Evolutionary conservation across 225 moss, liverwort and hornwort species (phyloP), one percentile per base, ranked within the genome.

Genomic region (Bryoerythrophyllum caledonicum): DNA sequence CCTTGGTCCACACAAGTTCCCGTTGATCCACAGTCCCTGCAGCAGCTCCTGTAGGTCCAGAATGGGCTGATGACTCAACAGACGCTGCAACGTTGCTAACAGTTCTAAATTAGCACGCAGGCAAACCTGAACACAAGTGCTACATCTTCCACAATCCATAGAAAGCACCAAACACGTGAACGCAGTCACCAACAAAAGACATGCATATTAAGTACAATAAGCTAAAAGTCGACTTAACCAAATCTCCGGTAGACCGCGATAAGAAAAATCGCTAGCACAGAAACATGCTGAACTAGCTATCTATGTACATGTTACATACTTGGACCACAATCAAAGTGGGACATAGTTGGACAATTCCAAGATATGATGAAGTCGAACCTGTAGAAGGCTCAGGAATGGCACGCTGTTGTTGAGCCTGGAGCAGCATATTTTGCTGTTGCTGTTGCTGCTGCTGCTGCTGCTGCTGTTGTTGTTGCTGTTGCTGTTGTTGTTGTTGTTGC

Each of bases 321-420:
- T 26, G 38, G 41, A 74, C 21, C 69, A 63, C 27, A 46, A 70
- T 24, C 49, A 54, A 53, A 23, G 61, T 27, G 60, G 24, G 65
- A 35, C 67, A 72, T 56, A 68, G 11, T 52, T 63, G 30, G 58
- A 76, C 57, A 51, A 30, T 61, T 51, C 57, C 37, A 12, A 72
- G 11, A 73, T 24, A 59, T 23, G 40, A 17, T 74, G 41, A 51
- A 53, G 52, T 7, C 63, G 10, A 84, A 91, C 91, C 93, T 71
- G 90, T 89, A 56, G 91, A 91, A 68, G 91, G 82, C 63, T 95
- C 95, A 79, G 95, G 91, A 61, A 90, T 84, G 54, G 82, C 88
- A 69, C 95, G 93, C 76, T 91, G 91, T 73, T 95, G 89, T 76
- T 95, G 94, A 78, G 78, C 80, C 77, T 85, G 87, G 68, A 80